Evolutionary conservation across 495 filamentous ascomycete genomes (phyloP), one percentile per base, ranked within the genome.

Genomic region (Lasiosphaeriaceae sp.): DNA sequence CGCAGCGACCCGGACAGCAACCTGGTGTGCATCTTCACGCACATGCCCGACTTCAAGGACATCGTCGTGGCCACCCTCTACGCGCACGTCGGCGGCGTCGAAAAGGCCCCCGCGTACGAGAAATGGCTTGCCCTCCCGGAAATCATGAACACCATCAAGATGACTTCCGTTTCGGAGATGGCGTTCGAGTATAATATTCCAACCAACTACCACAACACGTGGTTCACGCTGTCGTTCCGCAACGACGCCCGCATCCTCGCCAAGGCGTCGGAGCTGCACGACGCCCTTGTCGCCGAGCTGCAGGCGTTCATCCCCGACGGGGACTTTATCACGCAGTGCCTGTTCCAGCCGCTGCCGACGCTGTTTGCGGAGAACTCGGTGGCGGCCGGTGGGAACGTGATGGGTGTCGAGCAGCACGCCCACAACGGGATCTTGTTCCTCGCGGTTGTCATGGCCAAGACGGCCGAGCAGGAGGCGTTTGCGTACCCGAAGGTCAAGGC

Each of bases 371-470:
- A 71, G 9, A 67, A 74, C 23, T 77, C 75, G 56, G 57, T 60
- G 16, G 72, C 68, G 14, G 66, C 65, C 22, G 82, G 81, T 4
- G 81, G 79, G 0, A 85, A 85, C 58, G 70, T 78, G 5, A 64
- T 86, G 16, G 83, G 83, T 3, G 58, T 85, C 0, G 66, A 76
- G 5, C 58, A 64, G 0, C 66, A 73, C 0, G 56, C 67, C 5
- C 71, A 69, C 2, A 54, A 73, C 58, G 61, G 56, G 6, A 45
- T 66, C 3, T 48, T 71, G 4, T 64, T 59, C 19, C 53, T 59
- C 0, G 50, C 54, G 4, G 50, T 39, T 3, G 47, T 39, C 8
- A 63, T 64, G 52, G 58, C 60, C 2, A 44, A 54, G 35, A 63
- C 66, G 2, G 22, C 54, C 3, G 68, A 71, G 47, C 66, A 64